Evolutionary conservation across 768 basidiomycete genomes (phyloP), one percentile per base, ranked within the genome.

Genomic region (Russula foetens): DNA sequence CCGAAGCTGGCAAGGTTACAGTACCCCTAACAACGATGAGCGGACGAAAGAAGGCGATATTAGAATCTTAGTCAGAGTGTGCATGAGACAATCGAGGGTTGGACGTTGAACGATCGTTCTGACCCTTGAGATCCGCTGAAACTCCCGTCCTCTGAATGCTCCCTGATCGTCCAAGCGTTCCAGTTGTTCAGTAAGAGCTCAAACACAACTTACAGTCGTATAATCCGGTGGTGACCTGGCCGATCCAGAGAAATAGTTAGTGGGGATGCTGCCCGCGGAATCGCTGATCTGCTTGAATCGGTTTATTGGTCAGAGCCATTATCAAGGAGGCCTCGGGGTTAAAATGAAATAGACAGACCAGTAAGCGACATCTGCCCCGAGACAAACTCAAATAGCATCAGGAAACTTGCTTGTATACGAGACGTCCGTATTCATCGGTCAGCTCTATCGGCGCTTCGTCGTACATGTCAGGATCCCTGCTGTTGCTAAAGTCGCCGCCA

Each of bases 151-250:
- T n/a, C n/a, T n/a, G n/a, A n/a, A n/a, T n/a, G n/a, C n/a, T n/a
- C n/a, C n/a, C n/a, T n/a, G n/a, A n/a, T n/a, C n/a, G n/a, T n/a
- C n/a, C n/a, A n/a, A n/a, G n/a, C n/a, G n/a, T n/a, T n/a, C n/a
- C n/a, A n/a, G n/a, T 14, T 15, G 33, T 41, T 11, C 21, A 15
- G 52, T 24, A 26, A 15, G n/a, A n/a, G 19, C 19, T 23, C n/a
- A 7, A 23, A 44, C 12, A 14, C 29, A 6, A 48, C 63, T 31
- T 28, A 64, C 63, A 56, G 23, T 0, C 58, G 60, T 51, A 65
- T 63, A 7, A 23, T 33, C 7, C 28, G 55, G 24, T 62, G 56
- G 26, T 56, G 15, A n/a, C 63, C 64, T 6, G 46, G 58, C 48
- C 56, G 48, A 28, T 65, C 64, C 4, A n/a, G n/a, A n/a, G n/a